Evolutionary conservation across 352 stramenopile species (phyloP).

Genomic region (Phytophthora europaea): DNA sequence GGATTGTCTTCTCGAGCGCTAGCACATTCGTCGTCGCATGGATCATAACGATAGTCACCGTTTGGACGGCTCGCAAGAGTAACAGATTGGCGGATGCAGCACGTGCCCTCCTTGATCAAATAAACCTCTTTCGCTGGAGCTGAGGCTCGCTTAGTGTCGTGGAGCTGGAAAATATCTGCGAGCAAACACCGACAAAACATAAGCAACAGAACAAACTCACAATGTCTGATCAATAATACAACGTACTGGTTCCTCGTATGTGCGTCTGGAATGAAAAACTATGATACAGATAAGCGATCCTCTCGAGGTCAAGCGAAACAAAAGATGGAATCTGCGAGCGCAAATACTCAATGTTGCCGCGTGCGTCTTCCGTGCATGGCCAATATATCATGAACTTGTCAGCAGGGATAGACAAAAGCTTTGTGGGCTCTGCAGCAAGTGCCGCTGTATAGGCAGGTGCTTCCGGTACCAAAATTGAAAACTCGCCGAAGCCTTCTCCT

Average conservation of each 20-base stretch:
- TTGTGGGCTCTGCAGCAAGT: conserved; percentile 56
- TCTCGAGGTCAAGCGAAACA: conserved; percentile 56
- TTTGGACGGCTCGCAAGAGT: conserved; percentile 14
- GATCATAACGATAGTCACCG: background rate
- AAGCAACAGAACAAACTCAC: conserved; percentile 1
- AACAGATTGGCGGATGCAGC: conserved; percentile 52
- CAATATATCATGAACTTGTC: conserved; percentile 60
- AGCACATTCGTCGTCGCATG: conserved; percentile 6
- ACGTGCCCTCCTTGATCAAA: conserved; percentile 65
- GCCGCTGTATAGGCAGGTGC: conserved; percentile 45
- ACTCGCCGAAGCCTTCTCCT: conserved; percentile 70
- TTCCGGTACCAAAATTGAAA: conserved; percentile 65
- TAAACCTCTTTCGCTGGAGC: conserved; percentile 36
- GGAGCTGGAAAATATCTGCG: conserved; percentile 54
- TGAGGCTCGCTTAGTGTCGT: conserved; percentile 18
- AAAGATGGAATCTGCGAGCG: conserved; percentile 54
- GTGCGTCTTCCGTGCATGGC: conserved; percentile 42
- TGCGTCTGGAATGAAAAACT: conserved; percentile 57
- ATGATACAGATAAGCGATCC: conserved; percentile 67
- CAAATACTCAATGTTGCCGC: conserved; percentile 61
- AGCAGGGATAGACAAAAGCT: conserved; percentile 63
- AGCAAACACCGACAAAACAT: conserved; percentile 5
- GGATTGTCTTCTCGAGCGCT: background rate
- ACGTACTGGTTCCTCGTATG: conserved; percentile 56
- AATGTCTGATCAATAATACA: background rate